phyloP scores from a whole-genome alignment of 805 yeast genomes.

The Yamadazyma sp. region DNA sequence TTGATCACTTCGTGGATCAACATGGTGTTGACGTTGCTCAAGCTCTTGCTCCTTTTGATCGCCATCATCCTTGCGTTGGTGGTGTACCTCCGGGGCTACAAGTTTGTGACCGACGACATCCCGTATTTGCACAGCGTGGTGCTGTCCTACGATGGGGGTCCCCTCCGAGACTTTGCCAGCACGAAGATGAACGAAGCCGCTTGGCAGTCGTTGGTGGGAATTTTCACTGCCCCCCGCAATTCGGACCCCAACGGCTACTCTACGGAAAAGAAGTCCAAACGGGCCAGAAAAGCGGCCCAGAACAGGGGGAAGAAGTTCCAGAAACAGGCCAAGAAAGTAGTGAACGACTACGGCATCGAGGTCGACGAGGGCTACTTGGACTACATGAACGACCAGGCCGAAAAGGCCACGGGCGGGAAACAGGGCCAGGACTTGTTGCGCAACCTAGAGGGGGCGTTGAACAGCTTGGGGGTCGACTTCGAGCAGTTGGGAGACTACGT shows the following conservation, averaged over 20 bases:
- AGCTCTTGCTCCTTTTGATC: constrained; percentile 18
- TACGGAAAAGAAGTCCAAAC: constrained; percentile 4
- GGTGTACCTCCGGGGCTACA: constrained; percentile 25
- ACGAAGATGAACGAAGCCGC: constrained; percentile 7
- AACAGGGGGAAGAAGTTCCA: constrained; percentile 10
- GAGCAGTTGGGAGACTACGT: constrained; percentile 2
- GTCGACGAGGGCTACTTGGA: constrained; percentile 18
- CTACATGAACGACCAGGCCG: constrained; percentile 14
- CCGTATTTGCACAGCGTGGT: constrained; percentile 12
- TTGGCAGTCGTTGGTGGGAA: constrained; percentile 6
- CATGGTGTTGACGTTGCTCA: constrained; percentile 21
- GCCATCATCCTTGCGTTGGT: constrained; percentile 17
- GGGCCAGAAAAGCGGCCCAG: constrained; percentile 3
- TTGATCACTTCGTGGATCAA: constrained; percentile 24
- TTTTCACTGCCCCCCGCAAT: neutral
- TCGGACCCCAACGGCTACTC: neutral
- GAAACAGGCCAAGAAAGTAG: constrained; percentile 12
- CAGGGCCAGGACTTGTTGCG: constrained; percentile 1
- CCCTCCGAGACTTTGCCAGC: constrained; percentile 5
- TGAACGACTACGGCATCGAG: constrained; percentile 20
- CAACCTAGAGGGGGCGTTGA: constrained; percentile 5
- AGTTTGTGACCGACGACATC: constrained; percentile 20
- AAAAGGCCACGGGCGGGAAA: neutral
- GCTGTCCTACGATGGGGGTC: constrained; percentile 8
- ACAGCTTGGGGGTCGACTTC: constrained; percentile 6